Base-by-base conservation (phyloP, 225 moss, liverwort and hornwort genomes). In the Polytrichum formosum region DNA sequence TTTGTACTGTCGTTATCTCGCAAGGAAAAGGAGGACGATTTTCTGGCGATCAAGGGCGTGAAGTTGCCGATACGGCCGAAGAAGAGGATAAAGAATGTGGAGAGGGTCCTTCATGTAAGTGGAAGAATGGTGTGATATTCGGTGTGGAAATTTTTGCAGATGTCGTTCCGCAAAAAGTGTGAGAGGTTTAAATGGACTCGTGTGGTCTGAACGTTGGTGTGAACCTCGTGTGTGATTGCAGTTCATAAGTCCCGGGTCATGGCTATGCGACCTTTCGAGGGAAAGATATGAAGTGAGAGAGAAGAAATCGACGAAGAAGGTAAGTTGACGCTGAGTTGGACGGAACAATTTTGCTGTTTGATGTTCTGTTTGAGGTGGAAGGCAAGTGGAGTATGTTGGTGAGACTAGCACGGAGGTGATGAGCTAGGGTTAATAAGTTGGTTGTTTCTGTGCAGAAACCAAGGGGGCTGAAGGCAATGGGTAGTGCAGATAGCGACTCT, bases 391-490 rank as follows among this genome's bases (percentile, higher is more conserved):
- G 2, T 46, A 46, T 13, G 46, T 3, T 13, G 46, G 46, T 37
- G 9, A 37, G 37, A 37, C 2, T 37, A 37, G 37, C 37, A 37
- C 2, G 0, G 37, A 37, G 37, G 37, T 1, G 16, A 46, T 46
- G 46, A 46, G 2, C 0, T 46, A 46, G 46, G 35, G 46, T 46
- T 46, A 46, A 46, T 16, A 13, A 46, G 46, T 10, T 46, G 13
- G 2, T 46, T 46, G 46, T 46, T 61, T 9, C 19, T 26, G 19
- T 88, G 85, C 91, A 96, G 93, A 97, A 88, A 78, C 92, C 97
- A 72, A 86, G 97, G 82, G 97, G 97, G 70, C 80, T 97, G 92
- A 97, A 94, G 86, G 94, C 97, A 25, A 94, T 97, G 97, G 90
- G 90, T 56, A 93, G 89, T 81, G 91, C 86, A 61, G 97, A 94